These are phyloP conservation scores for Penicillium fimorum DNA, from an alignment of 495 filamentous ascomycete genomes.

Conservation along the genomic window DNA sequence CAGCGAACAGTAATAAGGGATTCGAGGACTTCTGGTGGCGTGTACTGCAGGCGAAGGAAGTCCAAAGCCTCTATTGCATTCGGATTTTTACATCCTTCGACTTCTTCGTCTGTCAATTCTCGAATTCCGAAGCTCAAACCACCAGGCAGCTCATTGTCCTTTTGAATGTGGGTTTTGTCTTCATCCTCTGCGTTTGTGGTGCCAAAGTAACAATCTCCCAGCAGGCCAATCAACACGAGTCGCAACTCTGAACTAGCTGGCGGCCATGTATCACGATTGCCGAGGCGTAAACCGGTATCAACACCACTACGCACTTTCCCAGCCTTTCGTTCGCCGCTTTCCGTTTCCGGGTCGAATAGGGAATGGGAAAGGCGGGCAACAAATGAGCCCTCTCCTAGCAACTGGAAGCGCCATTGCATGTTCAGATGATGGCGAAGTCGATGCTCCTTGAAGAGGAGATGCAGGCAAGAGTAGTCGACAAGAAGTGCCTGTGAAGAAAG, in stretches of 20 bases:
- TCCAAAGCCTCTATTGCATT: constrained; percentile 82
- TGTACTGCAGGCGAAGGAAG: constrained; percentile 85
- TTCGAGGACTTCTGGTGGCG: constrained; percentile 68
- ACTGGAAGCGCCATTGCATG: constrained; percentile 75
- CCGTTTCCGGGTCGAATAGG: constrained; percentile 82
- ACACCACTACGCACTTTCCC: constrained; percentile 68
- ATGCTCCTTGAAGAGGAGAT: constrained; percentile 75
- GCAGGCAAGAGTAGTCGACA: constrained; percentile 73
- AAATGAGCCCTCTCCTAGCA: constrained; percentile 83
- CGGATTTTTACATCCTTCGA: constrained; percentile 75
- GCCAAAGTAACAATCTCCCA: constrained; percentile 68
- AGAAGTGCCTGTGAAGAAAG: constrained; percentile 71
- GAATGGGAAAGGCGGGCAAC: constrained; percentile 73
- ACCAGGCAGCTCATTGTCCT: constrained; percentile 64
- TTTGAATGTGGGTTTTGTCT: constrained; percentile 25
- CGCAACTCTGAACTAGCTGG: constrained; percentile 90
- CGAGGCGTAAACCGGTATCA: constrained; percentile 76
- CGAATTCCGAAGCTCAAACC: constrained; percentile 83
- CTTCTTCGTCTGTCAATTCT: constrained; percentile 71
- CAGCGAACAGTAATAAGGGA: constrained; percentile 65
- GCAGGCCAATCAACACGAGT: constrained; percentile 80
- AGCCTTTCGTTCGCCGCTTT: constrained; percentile 68
- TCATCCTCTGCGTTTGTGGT: constrained; percentile 18
- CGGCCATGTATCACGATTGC: constrained; percentile 78
- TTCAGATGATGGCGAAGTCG: constrained; percentile 70